These are phyloP conservation scores for Hyaloperonospora brassicae DNA, from an alignment of 352 stramenopile genomes.

Conservation along the genomic window DNA sequence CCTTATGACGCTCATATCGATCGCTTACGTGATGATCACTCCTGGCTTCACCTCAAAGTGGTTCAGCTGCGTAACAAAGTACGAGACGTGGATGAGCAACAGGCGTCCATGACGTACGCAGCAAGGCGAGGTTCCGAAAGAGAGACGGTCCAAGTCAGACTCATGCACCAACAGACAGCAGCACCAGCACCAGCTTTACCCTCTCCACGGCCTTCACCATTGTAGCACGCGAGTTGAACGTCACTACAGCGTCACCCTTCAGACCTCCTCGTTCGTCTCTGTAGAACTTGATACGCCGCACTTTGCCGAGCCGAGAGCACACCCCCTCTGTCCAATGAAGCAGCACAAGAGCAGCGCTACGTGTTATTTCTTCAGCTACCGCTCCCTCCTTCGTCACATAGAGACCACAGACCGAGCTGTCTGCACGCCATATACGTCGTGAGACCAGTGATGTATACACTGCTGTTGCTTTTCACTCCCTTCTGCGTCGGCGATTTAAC, in stretches of 20 bases:
- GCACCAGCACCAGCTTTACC: constrained; percentile 30
- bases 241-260: constrained; percentile 82
- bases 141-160: neutral
- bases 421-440: constrained; percentile 77
- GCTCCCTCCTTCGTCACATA: neutral
- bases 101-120: constrained; percentile 2
- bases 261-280: constrained; percentile 67
- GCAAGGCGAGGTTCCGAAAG: neutral
- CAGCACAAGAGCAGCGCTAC: neutral
- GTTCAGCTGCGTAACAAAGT: constrained; percentile 43
- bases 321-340: constrained; percentile 40
- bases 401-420: constrained; percentile 47
- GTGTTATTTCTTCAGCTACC: neutral
- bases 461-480: constrained; percentile 44
- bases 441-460: constrained; percentile 73
- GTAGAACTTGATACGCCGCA: constrained; percentile 84
- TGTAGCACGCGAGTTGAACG: constrained; percentile 60
- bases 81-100: constrained; percentile 27
- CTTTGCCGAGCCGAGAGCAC: constrained; percentile 66
- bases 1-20: neutral
- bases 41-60: constrained; percentile 81
- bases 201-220: constrained; percentile 63
- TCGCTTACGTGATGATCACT: constrained; percentile 66
- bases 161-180: constrained; percentile 2
- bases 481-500: neutral